phyloP scores from a whole-genome alignment of 805 yeast genomes.

The Ogataea siamensis region DNA sequence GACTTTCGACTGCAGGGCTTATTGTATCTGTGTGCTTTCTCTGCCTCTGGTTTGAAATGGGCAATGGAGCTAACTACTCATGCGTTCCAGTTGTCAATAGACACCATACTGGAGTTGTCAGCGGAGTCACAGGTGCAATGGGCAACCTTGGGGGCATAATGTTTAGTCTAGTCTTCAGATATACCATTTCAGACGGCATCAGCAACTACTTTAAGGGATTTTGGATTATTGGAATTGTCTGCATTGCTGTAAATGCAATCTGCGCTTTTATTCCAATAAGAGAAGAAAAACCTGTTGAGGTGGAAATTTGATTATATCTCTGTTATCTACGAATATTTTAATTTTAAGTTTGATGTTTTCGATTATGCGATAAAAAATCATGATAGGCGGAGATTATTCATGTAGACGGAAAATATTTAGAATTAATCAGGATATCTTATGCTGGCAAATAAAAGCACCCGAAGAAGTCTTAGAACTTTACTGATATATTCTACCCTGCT shows the following conservation, averaged over 20 bases:
- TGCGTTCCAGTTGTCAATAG: constrained; percentile 37
- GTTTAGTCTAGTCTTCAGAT: constrained; percentile 37
- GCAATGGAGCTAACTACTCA: constrained; percentile 38
- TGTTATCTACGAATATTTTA: not conserved
- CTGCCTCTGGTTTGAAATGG: constrained; percentile 38
- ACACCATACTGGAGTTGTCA: constrained; percentile 36
- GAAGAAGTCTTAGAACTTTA: not conserved
- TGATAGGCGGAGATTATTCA: constrained; percentile 7
- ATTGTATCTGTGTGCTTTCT: constrained; percentile 33
- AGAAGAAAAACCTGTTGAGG: constrained; percentile 25
- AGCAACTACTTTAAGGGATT: constrained; percentile 31
- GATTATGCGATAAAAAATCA: not conserved
- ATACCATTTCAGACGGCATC: constrained; percentile 25
- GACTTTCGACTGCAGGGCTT: constrained; percentile 29
- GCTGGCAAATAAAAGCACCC: not conserved
- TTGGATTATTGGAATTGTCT: constrained; percentile 36
- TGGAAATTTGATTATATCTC: not conserved
- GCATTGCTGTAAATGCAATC: constrained; percentile 25
- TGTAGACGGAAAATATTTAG: constrained; percentile 3
- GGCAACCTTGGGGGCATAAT: constrained; percentile 39
- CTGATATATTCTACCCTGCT: no score
- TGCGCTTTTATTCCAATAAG: constrained; percentile 27
- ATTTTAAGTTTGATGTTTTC: not conserved
- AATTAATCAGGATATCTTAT: not conserved
- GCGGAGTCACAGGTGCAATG: constrained; percentile 37